Conservation (phyloP, 306 rosid species). For the Rosa rugosa region DNA sequence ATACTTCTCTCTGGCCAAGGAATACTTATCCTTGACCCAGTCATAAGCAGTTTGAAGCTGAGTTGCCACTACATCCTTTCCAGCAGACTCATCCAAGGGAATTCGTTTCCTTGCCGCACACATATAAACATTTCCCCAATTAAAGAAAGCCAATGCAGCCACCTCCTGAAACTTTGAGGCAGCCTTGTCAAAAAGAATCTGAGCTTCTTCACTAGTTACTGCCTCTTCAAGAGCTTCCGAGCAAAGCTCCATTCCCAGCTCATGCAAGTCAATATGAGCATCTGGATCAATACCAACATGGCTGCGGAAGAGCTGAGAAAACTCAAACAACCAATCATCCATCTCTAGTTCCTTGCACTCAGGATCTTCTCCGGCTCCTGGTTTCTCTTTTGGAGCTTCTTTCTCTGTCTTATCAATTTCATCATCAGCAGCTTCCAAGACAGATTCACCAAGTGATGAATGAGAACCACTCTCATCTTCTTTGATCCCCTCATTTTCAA, state of each 20-base stretch:
- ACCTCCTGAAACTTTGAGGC: constrained; percentile 98
- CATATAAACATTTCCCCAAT: constrained; percentile 98
- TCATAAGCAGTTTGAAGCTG: constrained; percentile 91
- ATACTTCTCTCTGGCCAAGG: constrained; percentile 83
- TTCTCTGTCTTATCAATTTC: constrained; percentile 57
- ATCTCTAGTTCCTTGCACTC: constrained; percentile 93
- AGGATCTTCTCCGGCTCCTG: constrained; percentile 53
- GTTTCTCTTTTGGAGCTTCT: constrained; percentile 63
- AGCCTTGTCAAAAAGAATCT: constrained; percentile 85
- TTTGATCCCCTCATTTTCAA: constrained; percentile 51
- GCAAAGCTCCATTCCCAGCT: constrained; percentile 98
- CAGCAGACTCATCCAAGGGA: constrained; percentile 85
- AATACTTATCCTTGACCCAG: constrained; percentile 94
- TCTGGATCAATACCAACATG: constrained; percentile 97
- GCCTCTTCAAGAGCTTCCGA: constrained; percentile 98
- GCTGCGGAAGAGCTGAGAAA: constrained; percentile 94
- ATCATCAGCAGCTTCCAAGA: constrained; percentile 49
- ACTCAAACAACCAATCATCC: constrained; percentile 99
- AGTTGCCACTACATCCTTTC: constrained; percentile 65
- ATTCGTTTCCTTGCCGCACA: constrained; percentile 96
- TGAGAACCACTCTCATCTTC: constrained; percentile 73
- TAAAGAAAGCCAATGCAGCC: constrained; percentile 92
- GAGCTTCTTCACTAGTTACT: constrained; percentile 94
- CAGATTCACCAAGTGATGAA: constrained; percentile 69
- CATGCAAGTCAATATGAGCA: constrained; percentile 94